These are phyloP conservation scores for Crithidia bombi DNA, from an alignment of 208 protist species.

Conservation along the genomic window DNA sequence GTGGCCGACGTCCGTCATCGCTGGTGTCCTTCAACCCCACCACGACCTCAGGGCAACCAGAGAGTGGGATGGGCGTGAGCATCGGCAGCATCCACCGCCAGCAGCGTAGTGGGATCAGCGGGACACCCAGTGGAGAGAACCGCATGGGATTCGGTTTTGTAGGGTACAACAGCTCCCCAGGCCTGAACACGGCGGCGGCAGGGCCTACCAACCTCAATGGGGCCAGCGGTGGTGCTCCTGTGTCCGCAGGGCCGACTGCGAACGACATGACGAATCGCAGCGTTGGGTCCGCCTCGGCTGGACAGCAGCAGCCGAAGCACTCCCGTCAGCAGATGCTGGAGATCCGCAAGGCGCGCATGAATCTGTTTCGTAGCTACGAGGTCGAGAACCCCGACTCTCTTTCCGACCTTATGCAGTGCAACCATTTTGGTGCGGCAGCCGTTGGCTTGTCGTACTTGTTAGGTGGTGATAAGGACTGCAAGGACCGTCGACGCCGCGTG, in stretches of 20 bases:
- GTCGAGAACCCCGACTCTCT: conserved; percentile 47
- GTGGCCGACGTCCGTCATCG: conserved; percentile 50
- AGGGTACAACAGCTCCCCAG: conserved; percentile 22
- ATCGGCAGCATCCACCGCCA: conserved; percentile 32
- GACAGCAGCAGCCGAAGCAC: conserved; percentile 51
- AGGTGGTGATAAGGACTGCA: conserved; percentile 66
- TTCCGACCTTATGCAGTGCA: conserved; percentile 58
- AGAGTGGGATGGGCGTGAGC: conserved; percentile 30
- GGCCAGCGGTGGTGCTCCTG: background rate
- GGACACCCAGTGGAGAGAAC: conserved; percentile 11
- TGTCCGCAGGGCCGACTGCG: conserved; percentile 12
- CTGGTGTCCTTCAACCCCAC: conserved; percentile 74
- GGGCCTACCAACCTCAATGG: conserved; percentile 27
- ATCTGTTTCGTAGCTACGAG: conserved; percentile 82
- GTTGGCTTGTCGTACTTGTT: conserved; percentile 83
- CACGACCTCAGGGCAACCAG: conserved; percentile 7
- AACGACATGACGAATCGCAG: conserved; percentile 30
- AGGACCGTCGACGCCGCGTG: conserved; percentile 77
- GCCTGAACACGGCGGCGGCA: background rate
- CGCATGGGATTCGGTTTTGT: conserved; percentile 35
- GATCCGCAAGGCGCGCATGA: conserved; percentile 65
- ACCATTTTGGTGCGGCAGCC: conserved; percentile 78
- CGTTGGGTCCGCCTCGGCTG: conserved; percentile 34
- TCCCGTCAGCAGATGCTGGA: conserved; percentile 76
- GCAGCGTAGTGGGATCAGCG: conserved; percentile 15